A percentile compares a stretch with the other conserved stretches of the same genome.
These are phyloP conservation scores for Cladosporium sp. DNA, from an alignment of 2,329 filamentous ascomycete species.

Conservation along the genomic window DNA sequence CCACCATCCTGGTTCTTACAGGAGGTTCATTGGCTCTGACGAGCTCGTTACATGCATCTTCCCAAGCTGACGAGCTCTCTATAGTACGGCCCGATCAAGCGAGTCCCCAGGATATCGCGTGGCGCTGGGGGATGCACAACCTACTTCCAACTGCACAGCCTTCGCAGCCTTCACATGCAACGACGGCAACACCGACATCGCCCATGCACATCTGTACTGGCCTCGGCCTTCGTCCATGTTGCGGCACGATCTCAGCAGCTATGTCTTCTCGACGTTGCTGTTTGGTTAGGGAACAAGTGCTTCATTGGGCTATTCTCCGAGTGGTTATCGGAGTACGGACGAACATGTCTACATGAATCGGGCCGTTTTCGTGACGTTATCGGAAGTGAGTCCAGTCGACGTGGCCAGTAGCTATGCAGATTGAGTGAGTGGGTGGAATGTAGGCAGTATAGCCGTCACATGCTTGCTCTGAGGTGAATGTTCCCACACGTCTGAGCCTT, in stretches of 20 bases:
- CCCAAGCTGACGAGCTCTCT: neutral
- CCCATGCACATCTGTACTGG: neutral
- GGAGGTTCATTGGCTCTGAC: slow-evolving; percentile 3
- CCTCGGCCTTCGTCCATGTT: neutral
- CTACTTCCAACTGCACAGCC: slow-evolving; percentile 16
- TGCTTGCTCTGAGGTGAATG: neutral
- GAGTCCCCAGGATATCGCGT: slow-evolving; percentile 9
- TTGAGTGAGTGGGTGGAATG: neutral
- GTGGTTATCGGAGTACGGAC: neutral
- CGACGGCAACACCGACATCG: neutral
- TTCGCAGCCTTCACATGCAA: neutral
- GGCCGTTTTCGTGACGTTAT: neutral
- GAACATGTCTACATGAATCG: neutral
- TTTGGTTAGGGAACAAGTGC: neutral
- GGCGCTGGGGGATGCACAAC: slow-evolving; percentile 11
- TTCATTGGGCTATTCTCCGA: neutral
- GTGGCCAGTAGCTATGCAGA: neutral
- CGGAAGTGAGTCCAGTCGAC: neutral
- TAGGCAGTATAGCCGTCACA: neutral
- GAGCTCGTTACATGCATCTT: slow-evolving; percentile 6
- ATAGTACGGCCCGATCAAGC: slow-evolving; percentile 8
- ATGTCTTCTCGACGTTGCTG: neutral
- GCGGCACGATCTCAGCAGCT: neutral
- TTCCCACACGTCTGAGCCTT: neutral
- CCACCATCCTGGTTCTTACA: neutral